Evolutionary conservation across 2,329 filamentous ascomycete genomes (phyloP).

Genomic region (Colletotrichum cordylinicola): DNA sequence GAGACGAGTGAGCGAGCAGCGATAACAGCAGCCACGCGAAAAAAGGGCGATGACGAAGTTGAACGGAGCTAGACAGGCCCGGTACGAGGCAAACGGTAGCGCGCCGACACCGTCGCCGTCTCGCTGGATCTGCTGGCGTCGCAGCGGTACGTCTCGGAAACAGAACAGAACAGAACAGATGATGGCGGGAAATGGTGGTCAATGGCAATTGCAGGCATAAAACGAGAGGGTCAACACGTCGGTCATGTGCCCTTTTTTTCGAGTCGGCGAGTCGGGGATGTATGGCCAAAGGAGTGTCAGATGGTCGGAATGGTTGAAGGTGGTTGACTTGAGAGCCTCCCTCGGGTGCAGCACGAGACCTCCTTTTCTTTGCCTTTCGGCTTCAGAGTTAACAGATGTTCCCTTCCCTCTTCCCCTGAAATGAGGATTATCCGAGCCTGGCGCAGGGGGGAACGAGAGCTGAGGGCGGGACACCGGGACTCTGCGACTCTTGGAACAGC

Average conservation of each 20-base stretch:
- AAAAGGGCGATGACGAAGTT: slow-evolving; percentile 15
- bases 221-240: background rate
- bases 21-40: background rate
- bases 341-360: slow-evolving; percentile 13
- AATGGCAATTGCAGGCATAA: background rate
- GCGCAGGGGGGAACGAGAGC: background rate
- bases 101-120: background rate
- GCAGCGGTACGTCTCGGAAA: slow-evolving; percentile 1
- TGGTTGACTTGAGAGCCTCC: slow-evolving; percentile 1
- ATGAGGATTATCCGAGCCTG: slow-evolving; percentile 20
- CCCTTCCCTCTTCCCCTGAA: slow-evolving; percentile 3
- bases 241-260: slow-evolving; percentile 5
- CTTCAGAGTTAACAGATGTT: background rate
- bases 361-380: slow-evolving; percentile 1
- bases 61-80: background rate
- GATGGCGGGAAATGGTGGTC: background rate
- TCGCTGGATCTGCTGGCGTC: background rate
- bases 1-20: background rate
- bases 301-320: slow-evolving; percentile 6
- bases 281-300: slow-evolving; percentile 10
- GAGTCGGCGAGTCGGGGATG: background rate
- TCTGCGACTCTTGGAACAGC: background rate
- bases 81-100: background rate
- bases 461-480: background rate
- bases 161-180: background rate